Evolutionary conservation across 768 basidiomycete species (phyloP).

Genomic region (Trametes coccinea): DNA sequence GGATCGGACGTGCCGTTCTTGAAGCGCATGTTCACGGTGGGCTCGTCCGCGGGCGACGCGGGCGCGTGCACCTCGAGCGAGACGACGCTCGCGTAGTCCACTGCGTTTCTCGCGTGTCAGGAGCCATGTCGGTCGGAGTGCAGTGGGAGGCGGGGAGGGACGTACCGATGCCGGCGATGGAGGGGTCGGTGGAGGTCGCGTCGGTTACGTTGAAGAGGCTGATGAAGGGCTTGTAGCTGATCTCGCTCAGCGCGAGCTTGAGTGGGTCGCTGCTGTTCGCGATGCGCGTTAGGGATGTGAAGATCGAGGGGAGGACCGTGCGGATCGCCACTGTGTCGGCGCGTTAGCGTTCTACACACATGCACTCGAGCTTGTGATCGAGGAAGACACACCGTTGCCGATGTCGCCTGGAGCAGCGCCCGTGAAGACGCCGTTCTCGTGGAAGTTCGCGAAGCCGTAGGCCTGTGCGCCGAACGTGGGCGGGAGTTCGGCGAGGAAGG

Average conservation of each 20-base stretch:
- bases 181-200: constrained; percentile 46
- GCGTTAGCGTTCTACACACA: no score
- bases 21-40: constrained; percentile 61
- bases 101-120: constrained; percentile 32
- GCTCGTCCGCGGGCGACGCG: constrained; percentile 38
- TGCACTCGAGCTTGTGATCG: background rate
- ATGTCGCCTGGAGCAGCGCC: constrained; percentile 31
- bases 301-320: constrained; percentile 60
- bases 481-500: constrained; percentile 32
- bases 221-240: constrained; percentile 78
- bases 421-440: constrained; percentile 42
- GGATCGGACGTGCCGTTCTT: constrained; percentile 61
- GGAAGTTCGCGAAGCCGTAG: constrained; percentile 41
- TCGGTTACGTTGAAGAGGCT: constrained; percentile 78
- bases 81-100: constrained; percentile 62
- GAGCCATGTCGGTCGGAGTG: background rate
- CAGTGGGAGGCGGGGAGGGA: background rate
- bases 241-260: constrained; percentile 56
- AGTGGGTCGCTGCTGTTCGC: constrained; percentile 49
- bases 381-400: constrained; percentile 34
- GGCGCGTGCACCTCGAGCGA: constrained; percentile 57
- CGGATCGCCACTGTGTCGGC: constrained; percentile 58
- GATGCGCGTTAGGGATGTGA: constrained; percentile 54
- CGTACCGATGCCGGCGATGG: constrained; percentile 60
- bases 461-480: constrained; percentile 30